A percentile compares a stretch with the other conserved stretches of the same genome.
Conservation (phyloP, 352 stramenopile genomes). For the Globisporangium paddicum region DNA sequence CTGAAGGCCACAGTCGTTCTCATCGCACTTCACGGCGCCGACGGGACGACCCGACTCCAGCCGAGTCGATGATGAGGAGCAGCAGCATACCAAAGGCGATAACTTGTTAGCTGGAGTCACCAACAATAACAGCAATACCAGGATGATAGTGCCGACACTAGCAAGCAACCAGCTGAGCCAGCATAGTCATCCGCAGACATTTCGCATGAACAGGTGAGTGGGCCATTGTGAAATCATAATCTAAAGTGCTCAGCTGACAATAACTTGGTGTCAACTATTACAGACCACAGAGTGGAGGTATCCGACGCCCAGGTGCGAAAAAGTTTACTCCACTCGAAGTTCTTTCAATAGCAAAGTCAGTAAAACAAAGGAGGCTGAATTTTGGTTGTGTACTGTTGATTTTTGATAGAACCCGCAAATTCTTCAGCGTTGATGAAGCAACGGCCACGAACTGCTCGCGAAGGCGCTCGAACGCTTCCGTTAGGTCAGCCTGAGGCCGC, state of each 20-base stretch:
- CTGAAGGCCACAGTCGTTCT: constrained; percentile 26
- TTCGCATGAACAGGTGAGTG: constrained; percentile 10
- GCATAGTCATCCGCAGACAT: neutral
- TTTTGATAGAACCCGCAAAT: neutral
- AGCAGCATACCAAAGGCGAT: constrained; percentile 3
- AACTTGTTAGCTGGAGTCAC: neutral
- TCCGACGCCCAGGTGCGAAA: constrained; percentile 28
- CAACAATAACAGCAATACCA: neutral
- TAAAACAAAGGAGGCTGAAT: neutral
- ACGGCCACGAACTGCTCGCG: constrained; percentile 45
- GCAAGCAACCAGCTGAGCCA: constrained; percentile 14
- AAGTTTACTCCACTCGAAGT: neutral
- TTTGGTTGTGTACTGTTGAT: neutral
- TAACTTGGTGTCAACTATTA: neutral
- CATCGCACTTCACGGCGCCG: constrained; percentile 20
- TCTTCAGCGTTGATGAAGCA: constrained; percentile 21
- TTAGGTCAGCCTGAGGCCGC: neutral
- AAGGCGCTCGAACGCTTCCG: constrained; percentile 21
- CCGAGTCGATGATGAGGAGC: constrained; percentile 9
- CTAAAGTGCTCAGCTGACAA: neutral
- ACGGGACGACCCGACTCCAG: constrained; percentile 1
- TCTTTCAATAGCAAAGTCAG: neutral
- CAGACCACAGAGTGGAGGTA: constrained; percentile 49
- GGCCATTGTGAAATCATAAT: neutral
- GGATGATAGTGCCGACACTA: neutral